These are phyloP conservation scores for Pythium oligandrum DNA, from an alignment of 352 stramenopile genomes.

Conservation along the genomic window DNA sequence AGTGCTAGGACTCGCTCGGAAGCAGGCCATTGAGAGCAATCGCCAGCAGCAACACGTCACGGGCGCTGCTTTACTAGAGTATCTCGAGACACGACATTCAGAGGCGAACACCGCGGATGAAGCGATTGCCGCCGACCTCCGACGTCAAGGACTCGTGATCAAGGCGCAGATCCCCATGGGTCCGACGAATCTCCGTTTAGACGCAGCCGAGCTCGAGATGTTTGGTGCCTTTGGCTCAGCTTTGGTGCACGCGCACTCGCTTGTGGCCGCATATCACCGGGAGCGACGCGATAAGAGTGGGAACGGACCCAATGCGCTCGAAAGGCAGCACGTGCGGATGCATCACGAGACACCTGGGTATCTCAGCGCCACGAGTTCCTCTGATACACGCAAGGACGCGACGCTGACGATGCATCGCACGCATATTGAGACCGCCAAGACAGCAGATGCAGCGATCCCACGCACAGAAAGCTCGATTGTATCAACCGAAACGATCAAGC, in stretches of 20 bases:
- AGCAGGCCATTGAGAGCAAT: slow-evolving; percentile 30
- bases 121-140: slow-evolving; percentile 36
- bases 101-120: slow-evolving; percentile 41
- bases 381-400: slow-evolving; percentile 34
- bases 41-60: slow-evolving; percentile 26
- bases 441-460: slow-evolving; percentile 4
- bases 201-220: slow-evolving; percentile 27
- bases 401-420: slow-evolving; percentile 40
- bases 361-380: slow-evolving; percentile 43
- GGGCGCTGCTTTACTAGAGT: slow-evolving; percentile 30
- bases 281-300: slow-evolving; percentile 38
- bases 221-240: slow-evolving; percentile 43
- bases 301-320: slow-evolving; percentile 23
- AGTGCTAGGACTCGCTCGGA: slow-evolving; percentile 24
- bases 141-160: slow-evolving; percentile 49
- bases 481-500: background rate
- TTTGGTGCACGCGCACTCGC: slow-evolving; percentile 48
- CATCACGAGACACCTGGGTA: slow-evolving; percentile 37
- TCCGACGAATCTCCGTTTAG: slow-evolving; percentile 46
- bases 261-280: slow-evolving; percentile 53
- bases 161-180: slow-evolving; percentile 74
- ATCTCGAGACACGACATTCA: slow-evolving; percentile 42
- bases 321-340: slow-evolving; percentile 16
- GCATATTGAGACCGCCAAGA: slow-evolving; percentile 44
- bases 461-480: no score